Evolutionary conservation across 306 rosid species (phyloP).

Genomic region (Sicyos edulis): DNA sequence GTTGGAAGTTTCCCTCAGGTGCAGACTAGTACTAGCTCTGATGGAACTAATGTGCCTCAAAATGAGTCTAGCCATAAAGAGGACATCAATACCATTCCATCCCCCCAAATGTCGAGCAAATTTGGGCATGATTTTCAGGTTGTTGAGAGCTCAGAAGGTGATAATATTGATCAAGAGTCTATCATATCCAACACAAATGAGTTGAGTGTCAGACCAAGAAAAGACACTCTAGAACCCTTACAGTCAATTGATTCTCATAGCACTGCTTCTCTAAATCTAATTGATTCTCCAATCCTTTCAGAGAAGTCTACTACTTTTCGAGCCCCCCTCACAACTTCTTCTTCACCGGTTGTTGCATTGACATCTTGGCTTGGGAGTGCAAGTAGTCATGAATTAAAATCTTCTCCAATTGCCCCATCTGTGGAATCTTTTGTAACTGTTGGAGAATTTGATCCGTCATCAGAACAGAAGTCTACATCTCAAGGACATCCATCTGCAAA

Average conservation of each 20-base stretch:
- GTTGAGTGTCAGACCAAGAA: slow-evolving; percentile 44
- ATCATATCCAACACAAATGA: slow-evolving; percentile 59
- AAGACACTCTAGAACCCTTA: slow-evolving; percentile 38
- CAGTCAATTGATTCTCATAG: slow-evolving; percentile 63
- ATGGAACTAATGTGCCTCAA: slow-evolving; percentile 46
- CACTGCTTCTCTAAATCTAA: slow-evolving; percentile 50
- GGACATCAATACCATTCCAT: slow-evolving; percentile 32
- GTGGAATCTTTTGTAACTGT: slow-evolving; percentile 55
- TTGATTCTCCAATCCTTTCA: slow-evolving; percentile 73
- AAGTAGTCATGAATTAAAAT: slow-evolving; percentile 47
- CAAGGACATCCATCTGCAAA: slow-evolving; percentile 54
- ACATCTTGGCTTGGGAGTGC: slow-evolving; percentile 85
- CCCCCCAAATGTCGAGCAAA: slow-evolving; percentile 41
- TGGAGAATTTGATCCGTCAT: slow-evolving; percentile 54
- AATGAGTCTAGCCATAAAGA: slow-evolving; percentile 42
- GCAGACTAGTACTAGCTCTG: slow-evolving; percentile 86
- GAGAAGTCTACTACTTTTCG: slow-evolving; percentile 67
- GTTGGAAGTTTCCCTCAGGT: slow-evolving; percentile 93
- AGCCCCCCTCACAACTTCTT: slow-evolving; percentile 43
- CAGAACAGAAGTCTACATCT: slow-evolving; percentile 56
- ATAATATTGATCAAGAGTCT: slow-evolving; percentile 63
- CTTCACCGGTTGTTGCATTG: slow-evolving; percentile 68
- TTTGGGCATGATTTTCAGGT: slow-evolving; percentile 37
- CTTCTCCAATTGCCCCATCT: slow-evolving; percentile 51
- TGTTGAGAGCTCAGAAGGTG: slow-evolving; percentile 57